Evolutionary conservation across 2,329 filamentous ascomycete genomes (phyloP).

Genomic region (Alternaria brassicae): DNA sequence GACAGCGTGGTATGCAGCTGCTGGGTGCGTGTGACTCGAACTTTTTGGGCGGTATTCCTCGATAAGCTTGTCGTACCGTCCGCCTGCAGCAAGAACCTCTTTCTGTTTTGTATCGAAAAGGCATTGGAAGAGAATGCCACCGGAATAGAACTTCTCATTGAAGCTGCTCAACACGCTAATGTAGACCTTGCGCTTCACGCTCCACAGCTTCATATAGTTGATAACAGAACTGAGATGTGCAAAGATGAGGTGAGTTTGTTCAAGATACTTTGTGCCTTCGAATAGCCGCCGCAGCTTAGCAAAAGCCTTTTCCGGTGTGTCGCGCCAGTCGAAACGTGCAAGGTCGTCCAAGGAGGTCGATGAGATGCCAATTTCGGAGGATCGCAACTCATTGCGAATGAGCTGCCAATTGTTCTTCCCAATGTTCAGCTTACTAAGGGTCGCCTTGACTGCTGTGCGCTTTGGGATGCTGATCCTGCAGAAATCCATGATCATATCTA

Average conservation of each 20-base stretch:
- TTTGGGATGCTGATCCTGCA: constrained; percentile 77
- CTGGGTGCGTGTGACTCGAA: constrained; percentile 58
- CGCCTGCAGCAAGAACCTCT: constrained; percentile 91
- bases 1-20: constrained; percentile 72
- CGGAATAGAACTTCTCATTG: constrained; percentile 86
- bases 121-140: constrained; percentile 86
- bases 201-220: constrained; percentile 76
- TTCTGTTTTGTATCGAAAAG: constrained; percentile 81
- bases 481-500: constrained; percentile 88
- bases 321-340: constrained; percentile 86
- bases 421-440: constrained; percentile 86
- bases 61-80: constrained; percentile 89
- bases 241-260: constrained; percentile 64
- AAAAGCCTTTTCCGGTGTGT: constrained; percentile 76
- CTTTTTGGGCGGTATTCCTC: constrained; percentile 79
- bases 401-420: constrained; percentile 81
- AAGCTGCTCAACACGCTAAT: constrained; percentile 85
- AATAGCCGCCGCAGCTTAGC: constrained; percentile 66
- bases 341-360: constrained; percentile 91
- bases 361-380: constrained; percentile 80
- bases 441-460: constrained; percentile 77
- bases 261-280: constrained; percentile 60
- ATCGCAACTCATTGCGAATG: constrained; percentile 80
- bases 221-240: constrained; percentile 81
- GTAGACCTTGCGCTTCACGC: constrained; percentile 78